Base-by-base conservation (phyloP, 1,284 basidiomycete genomes). In the Boletus albobrunnescens region DNA sequence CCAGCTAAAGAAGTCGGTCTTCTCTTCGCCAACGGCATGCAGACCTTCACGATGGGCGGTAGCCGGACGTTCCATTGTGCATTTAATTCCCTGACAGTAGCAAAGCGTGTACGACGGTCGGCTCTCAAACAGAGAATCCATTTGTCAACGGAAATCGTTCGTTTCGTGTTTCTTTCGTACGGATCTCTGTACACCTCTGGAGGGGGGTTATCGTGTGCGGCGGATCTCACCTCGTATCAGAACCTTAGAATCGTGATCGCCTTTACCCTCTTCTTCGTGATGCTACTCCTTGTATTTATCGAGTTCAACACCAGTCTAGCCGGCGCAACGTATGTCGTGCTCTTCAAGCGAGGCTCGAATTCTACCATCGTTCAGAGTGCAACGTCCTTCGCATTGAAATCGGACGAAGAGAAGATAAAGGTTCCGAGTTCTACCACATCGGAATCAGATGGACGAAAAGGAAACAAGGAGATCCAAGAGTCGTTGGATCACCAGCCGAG, bases 101-200 rank as follows among this genome's bases (percentile, higher is more conserved):
- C n/a, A n/a, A n/a, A 61, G 82, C 80, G 8, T 87, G 85, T 57
- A 71, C 79, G 10, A 75, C 75, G 1, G 71, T 83, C 3, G 60
- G 62, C 2, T 58, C 57, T 20, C 51, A 57, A 26, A 20, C 56
- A 5, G 60, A 64, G 7, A 49, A 58, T 26, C 56, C 54, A 1
- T 54, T 39, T 1, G 56, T 58, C 20, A n/a, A 36, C 1, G 54
- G 56, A 19, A 39, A 61, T 14, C 7, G 13, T 16, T 71, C n/a
- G n/a, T n/a, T n/a, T 70, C 39, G 65, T 91, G 30, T 55, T 52
- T 14, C 61, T 80, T 1, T 78, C 81, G 0, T 94, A 76, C 63
- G 71, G 69, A 0, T 94, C 90, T 65, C 60, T 68, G 16, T 76
- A 77, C 49, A 91, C 59, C 62, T 84, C 8, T 92, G 89, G 89